Base-by-base conservation (phyloP, 2,329 filamentous ascomycete genomes). In the Trichoderma simmonsii region DNA sequence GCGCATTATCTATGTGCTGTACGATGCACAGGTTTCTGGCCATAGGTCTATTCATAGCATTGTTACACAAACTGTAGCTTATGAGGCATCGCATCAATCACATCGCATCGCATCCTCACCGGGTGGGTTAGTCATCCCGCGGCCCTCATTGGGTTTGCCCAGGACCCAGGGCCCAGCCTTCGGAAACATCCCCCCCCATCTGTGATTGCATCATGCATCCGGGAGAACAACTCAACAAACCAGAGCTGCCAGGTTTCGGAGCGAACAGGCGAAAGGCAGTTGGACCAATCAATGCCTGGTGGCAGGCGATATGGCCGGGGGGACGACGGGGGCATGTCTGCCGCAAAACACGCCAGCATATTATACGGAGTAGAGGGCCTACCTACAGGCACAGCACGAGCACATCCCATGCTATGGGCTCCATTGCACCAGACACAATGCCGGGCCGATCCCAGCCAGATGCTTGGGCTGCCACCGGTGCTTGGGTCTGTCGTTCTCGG, bases 141-240 rank as follows among this genome's bases (percentile, higher is more conserved):
- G 48, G n/a, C 15, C 48, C 9, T 21, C 48, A 24, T 51, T 51
- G n/a, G 43, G n/a, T 21, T 36, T 36, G 34, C 34, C 28, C 8
- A 28, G 26, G 24, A 24, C 24, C 36, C 36, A 39, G 36, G 36
- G 15, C 36, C 36, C 36, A 43, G 36, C 36, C 15, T n/a, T 21
- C 43, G 43, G 43, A 48, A 21, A 6, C 43, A 48, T 24, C 24
- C 24, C 48, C 48, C 48, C 48, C 43, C 15, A 8, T 51, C 48
- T 21, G 9, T 36, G 56, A 61, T 61, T 60, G 54, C 66, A 61
- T 51, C 56, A 61, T 69, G 26, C 65, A 48, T 24, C 30, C 6
- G 18, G 34, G 48, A 26, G 66, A 48, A 56, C 32, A 60, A 69
- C 66, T 69, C 66, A 69, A 69, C 65, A 39, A 18, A 7, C 48